Evolutionary conservation across 2,329 filamentous ascomycete species (phyloP).

Genomic region (Elsinoe perseae): DNA sequence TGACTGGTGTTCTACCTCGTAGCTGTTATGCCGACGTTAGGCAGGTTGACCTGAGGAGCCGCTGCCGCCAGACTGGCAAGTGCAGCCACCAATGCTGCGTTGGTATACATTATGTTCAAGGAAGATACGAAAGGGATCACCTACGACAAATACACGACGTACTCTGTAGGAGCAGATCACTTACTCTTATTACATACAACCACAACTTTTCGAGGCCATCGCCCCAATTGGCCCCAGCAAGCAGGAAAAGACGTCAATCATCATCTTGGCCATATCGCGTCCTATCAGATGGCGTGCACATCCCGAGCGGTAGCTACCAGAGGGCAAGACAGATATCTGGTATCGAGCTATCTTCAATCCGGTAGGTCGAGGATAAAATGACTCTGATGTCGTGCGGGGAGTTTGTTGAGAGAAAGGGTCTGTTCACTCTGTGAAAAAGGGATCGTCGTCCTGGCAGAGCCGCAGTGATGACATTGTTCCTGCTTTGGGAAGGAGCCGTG

Average conservation of each 20-base stretch:
- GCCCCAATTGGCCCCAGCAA: not conserved
- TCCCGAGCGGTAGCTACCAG: not conserved
- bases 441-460: constrained; percentile 9
- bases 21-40: constrained; percentile 5
- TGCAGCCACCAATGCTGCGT: not conserved
- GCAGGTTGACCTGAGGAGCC: constrained; percentile 1
- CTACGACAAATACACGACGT: not conserved
- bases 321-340: not conserved
- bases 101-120: constrained; percentile 4
- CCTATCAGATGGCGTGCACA: not conserved
- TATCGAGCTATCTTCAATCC: constrained; percentile 6
- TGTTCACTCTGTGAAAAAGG: not conserved
- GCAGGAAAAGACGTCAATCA: constrained; percentile 11
- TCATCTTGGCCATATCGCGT: constrained; percentile 9
- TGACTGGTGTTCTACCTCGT: not conserved
- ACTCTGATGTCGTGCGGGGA: constrained; percentile 7
- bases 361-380: constrained; percentile 5
- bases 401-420: constrained; percentile 7
- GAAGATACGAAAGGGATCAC: not conserved
- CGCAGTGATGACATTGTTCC: constrained; percentile 5
- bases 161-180: not conserved
- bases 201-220: not conserved
- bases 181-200: not conserved
- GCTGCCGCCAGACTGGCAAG: constrained; percentile 1
- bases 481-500: constrained; percentile 11